phyloP scores from a whole-genome alignment of 148 eudicot species.

The Fagopyrum homotropicum region DNA sequence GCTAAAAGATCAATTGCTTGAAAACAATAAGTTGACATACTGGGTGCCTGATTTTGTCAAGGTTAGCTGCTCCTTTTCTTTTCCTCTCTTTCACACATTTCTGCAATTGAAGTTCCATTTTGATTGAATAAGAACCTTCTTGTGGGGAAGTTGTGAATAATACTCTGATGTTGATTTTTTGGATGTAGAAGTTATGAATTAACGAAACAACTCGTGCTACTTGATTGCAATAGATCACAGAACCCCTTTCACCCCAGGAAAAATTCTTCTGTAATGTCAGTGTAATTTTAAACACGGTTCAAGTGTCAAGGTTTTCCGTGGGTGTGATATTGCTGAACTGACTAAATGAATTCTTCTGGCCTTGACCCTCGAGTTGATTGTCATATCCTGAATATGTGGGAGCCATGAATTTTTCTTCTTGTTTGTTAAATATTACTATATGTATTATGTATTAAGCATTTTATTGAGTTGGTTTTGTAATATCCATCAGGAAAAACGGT shows the following conservation, averaged over 20 bases:
- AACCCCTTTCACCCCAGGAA: neutral
- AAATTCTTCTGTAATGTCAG: neutral
- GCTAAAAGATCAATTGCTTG: conserved; percentile 80
- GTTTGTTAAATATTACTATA: neutral
- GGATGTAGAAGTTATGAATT: neutral
- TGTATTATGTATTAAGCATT: neutral
- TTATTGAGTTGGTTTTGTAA: neutral
- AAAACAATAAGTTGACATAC: conserved; percentile 76
- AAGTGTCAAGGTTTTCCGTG: neutral
- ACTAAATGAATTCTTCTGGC: neutral
- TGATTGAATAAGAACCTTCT: neutral
- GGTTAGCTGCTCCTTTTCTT: conserved; percentile 28
- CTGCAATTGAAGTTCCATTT: neutral
- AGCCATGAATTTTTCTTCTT: neutral
- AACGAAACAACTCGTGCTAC: neutral
- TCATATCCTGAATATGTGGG: neutral
- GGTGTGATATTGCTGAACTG: neutral
- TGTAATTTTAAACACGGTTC: neutral
- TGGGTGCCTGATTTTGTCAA: conserved; percentile 99
- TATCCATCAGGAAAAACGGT: conserved; percentile 65
- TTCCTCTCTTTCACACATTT: neutral
- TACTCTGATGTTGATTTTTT: neutral
- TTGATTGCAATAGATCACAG: neutral
- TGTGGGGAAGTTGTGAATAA: neutral
- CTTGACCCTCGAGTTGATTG: neutral